Evolutionary conservation across 2,329 filamentous ascomycete species (phyloP).

Genomic region (Microsporum ferrugineum): DNA sequence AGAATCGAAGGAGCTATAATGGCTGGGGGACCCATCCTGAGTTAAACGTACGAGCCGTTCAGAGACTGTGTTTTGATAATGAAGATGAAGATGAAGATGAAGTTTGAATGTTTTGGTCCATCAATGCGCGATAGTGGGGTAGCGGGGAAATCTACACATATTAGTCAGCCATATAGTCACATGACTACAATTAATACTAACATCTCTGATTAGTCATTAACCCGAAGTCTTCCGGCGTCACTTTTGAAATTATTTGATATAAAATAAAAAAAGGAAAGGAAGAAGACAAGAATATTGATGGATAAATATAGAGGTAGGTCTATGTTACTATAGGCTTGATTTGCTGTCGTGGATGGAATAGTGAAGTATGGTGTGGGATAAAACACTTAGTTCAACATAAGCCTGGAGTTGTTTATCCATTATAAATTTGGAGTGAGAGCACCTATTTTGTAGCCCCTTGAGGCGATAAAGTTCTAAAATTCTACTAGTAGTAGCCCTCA

Average conservation of each 20-base stretch:
- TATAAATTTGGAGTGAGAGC: too few relatives aligned
- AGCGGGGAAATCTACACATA: not conserved
- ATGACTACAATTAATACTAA: not conserved
- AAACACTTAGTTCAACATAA: too few relatives aligned
- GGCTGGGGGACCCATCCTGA: slow-evolving; percentile 67
- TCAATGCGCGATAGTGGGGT: not conserved
- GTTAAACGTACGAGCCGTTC: not conserved
- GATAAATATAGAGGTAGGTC: too few relatives aligned
- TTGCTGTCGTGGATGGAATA: too few relatives aligned
- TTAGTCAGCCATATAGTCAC: not conserved
- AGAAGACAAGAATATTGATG: not conserved
- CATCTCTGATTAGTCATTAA: not conserved
- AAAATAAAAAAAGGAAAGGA: not conserved
- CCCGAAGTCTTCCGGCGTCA: not conserved
- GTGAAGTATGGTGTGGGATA: too few relatives aligned
- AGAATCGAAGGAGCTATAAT: slow-evolving; percentile 98
- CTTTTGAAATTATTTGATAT: not conserved
- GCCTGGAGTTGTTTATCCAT: too few relatives aligned
- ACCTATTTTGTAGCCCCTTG: too few relatives aligned
- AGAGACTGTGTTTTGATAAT: not conserved
- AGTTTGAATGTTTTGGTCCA: not conserved
- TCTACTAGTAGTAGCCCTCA: too few relatives aligned
- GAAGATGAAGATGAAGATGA: not conserved
- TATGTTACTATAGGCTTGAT: too few relatives aligned
- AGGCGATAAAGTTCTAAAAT: too few relatives aligned